Conservation (phyloP, 768 basidiomycete genomes). For the Exidia glandulosa region DNA sequence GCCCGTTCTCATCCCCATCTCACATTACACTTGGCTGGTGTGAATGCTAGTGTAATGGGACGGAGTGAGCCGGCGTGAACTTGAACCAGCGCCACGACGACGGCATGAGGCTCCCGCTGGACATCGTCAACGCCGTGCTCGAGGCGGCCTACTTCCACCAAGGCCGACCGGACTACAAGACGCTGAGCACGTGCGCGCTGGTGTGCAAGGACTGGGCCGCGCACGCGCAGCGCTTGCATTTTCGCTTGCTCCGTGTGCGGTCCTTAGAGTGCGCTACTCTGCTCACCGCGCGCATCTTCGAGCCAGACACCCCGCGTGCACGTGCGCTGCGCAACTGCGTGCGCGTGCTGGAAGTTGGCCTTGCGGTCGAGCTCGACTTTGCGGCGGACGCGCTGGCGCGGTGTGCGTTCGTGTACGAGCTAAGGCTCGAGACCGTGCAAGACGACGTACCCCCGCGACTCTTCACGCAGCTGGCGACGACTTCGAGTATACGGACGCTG, state of each 20-base stretch:
- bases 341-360: not conserved
- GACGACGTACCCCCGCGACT: not conserved
- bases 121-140: slow-evolving; percentile 52
- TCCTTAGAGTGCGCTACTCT: slow-evolving; percentile 14
- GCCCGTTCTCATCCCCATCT: not conserved
- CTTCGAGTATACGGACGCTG: not conserved
- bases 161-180: slow-evolving; percentile 23
- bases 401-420: not conserved
- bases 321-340: not conserved
- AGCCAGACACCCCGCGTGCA: not conserved
- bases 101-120: slow-evolving; percentile 36
- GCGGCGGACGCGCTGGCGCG: not conserved
- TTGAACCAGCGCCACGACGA: not conserved
- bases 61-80: not conserved
- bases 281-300: not conserved
- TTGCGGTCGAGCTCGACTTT: not conserved
- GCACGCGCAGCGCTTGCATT: slow-evolving; percentile 55
- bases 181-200: slow-evolving; percentile 46
- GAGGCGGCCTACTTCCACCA: slow-evolving; percentile 40
- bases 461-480: not conserved
- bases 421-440: not conserved
- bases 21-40: too few species aligned
- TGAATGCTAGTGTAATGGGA: not conserved
- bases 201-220: slow-evolving; percentile 58
- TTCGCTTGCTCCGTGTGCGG: slow-evolving; percentile 42